Base-by-base conservation (phyloP, 2,329 filamentous ascomycete species). In the Magnaporthiopsis incrustans region DNA sequence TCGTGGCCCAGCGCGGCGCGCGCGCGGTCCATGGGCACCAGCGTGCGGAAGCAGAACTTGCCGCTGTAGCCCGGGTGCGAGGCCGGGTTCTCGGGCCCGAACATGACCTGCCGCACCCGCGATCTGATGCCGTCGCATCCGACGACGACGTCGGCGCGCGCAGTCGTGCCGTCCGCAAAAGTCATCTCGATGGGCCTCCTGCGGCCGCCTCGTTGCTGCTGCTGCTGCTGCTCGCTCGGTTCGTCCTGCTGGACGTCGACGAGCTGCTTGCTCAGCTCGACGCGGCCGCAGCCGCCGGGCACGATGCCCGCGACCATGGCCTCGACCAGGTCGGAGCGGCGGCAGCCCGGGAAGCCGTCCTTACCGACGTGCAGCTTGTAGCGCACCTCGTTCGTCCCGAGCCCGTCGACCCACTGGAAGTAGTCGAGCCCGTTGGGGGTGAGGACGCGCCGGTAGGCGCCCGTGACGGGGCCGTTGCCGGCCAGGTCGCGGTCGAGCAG, bases 101-200 rank as follows among this genome's bases (percentile, higher is more conserved):
- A 74, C 6, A 89, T 71, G 18, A 83, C 71, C 35, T 80, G 71
- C 10, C 87, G 77, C 3, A 82, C 77, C 4, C 77, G 75, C 0
- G 83, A 85, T 70, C 85, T 85, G 69, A 89, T 86, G 0, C 87
- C 87, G 72, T 89, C 87, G 70, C 84, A 87, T 6, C 84, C 86
- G 64, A 89, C 77, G 0, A 86, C 81, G n/a, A 69, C 71, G 60
- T 74, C 72, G 6, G 71, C 73, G 63, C 69, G 67, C 4, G 69
- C 72, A 25, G 66, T 67, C 0, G 67, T 72, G 10, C 62, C 62
- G 56, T 63, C 62, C 33, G 57, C 57, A n/a, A 63, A 63, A 25
- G 25, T 44, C 56, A 63, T 63, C 50, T 59, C 62, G 6, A 63
- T 57, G 58, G 26, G 26, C 27, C 30, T 58, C 22, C 18, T 44